Evolutionary conservation across 805 yeast genomes (phyloP), one percentile per base, ranked within the genome.

Genomic region (Wickerhamiella bombiphila): DNA sequence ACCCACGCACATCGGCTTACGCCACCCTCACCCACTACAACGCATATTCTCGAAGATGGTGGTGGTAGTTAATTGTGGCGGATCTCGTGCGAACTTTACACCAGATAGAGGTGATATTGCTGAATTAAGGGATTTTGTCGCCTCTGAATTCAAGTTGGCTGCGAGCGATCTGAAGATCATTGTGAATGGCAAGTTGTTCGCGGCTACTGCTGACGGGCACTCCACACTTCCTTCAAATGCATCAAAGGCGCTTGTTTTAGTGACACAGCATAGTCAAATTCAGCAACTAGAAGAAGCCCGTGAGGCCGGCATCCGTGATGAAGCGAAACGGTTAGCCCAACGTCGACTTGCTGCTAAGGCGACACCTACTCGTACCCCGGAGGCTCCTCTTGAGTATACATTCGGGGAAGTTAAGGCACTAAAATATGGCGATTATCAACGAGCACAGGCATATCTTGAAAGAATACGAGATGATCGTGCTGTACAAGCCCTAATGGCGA

Each of bases 401-500:
- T 59, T 59, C 37, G 51, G 42, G 34, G 36, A 46, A 38, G 41
- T 59, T 9, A 49, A 48, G 20, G 56, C 57, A 13, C 44, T 59
- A 22, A 49, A 54, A 38, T 29, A 42, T 55, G 41, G 63, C 60
- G 41, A 54, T 30, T 43, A 53, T 20, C 59, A 53, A 5, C 38
- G 41, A 28, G 57, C 64, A 1, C 35, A 44, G 34, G 49, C 40
- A 8, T 39, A 54, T 15, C 43, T 60, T 29, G 49, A 56, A 29
- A 43, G 56, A 19, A 46, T 60, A 7, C 38, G 48, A 15, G 53
- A 53, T 34, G 65, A 60, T 38, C 35, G 47, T 15, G 65, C 63
- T 13, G 52, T 60, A 14, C 52, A 48, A 18, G 58, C 57, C 3
- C 46, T 61, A 22, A 57, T 60, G 62, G 43, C 38, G 20, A 53